Percentiles rank a stretch among this genome's conserved stretches.
These are phyloP conservation scores for Nakazawaea wyomingensis DNA, from an alignment of 805 yeast genomes.

Conservation along the genomic window DNA sequence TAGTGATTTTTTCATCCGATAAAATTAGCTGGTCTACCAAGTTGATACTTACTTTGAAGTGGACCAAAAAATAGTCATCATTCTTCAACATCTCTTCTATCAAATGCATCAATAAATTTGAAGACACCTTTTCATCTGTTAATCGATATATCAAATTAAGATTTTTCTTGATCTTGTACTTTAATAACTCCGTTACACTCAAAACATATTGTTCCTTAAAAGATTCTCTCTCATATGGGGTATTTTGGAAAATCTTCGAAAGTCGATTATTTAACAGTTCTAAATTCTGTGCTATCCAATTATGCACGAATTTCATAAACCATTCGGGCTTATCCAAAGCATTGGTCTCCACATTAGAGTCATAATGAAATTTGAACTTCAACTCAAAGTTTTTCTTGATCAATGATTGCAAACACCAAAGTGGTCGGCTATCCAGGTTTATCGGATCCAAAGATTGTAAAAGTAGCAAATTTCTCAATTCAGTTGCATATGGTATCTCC, in stretches of 20 bases:
- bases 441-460: constrained; percentile 28
- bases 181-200: constrained; percentile 40
- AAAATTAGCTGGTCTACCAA: constrained; percentile 26
- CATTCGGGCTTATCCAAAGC: constrained; percentile 68
- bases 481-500: constrained; percentile 3
- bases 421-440: constrained; percentile 30
- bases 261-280: constrained; percentile 25
- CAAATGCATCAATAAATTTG: constrained; percentile 41
- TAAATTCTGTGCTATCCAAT: constrained; percentile 29
- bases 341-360: constrained; percentile 52
- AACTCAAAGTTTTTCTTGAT: constrained; percentile 35
- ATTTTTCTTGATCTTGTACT: constrained; percentile 34
- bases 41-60: constrained; percentile 31
- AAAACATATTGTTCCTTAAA: constrained; percentile 36
- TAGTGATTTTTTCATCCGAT: constrained; percentile 25
- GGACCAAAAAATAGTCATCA: constrained; percentile 43
- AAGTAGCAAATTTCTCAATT: constrained; percentile 17
- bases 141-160: constrained; percentile 19
- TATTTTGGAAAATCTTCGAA: constrained; percentile 22
- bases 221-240: constrained; percentile 16
- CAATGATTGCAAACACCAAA: constrained; percentile 49
- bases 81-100: constrained; percentile 53
- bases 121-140: constrained; percentile 33
- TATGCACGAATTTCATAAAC: constrained; percentile 48
- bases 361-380: constrained; percentile 59